These are phyloP conservation scores for Pinus tabuliformis DNA, from an alignment of 75 land plant species.

Conservation along the genomic window DNA sequence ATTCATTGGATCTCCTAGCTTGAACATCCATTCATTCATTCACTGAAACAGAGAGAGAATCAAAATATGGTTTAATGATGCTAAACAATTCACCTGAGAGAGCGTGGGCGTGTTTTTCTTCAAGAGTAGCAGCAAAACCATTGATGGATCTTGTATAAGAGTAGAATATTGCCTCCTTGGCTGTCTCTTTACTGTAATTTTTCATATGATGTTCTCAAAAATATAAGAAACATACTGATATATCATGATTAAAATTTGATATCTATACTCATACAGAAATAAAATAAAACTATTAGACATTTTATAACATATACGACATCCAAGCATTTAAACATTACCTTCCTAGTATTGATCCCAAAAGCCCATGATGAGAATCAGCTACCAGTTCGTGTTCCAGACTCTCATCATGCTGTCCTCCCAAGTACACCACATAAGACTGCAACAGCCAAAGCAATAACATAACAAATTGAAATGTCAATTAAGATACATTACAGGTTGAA, in stretches of 20 bases:
- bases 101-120: conserved; percentile 25
- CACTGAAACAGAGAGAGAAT: too few relatives aligned
- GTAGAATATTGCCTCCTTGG: conserved; percentile 36
- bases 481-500: too few relatives aligned
- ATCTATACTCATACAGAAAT: too few relatives aligned
- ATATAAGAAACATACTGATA: too few relatives aligned
- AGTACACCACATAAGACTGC: conserved; percentile 30
- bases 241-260: too few relatives aligned
- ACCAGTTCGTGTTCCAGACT: neutral
- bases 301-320: too few relatives aligned
- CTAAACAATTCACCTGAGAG: conserved; percentile 4
- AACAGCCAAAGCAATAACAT: neutral
- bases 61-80: neutral
- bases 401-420: conserved; percentile 13
- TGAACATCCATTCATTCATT: neutral
- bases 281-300: too few relatives aligned
- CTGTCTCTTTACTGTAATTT: conserved; percentile 23
- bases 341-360: conserved; percentile 11
- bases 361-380: conserved; percentile 12
- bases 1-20: neutral
- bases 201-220: neutral
- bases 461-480: too few relatives aligned
- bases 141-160: conserved; percentile 43
- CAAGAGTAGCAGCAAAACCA: conserved; percentile 58
- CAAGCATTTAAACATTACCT: conserved; percentile 13